These are phyloP conservation scores for Yamadazyma membranifaciens DNA, from an alignment of 1,139 yeast genomes.

Conservation along the genomic window DNA sequence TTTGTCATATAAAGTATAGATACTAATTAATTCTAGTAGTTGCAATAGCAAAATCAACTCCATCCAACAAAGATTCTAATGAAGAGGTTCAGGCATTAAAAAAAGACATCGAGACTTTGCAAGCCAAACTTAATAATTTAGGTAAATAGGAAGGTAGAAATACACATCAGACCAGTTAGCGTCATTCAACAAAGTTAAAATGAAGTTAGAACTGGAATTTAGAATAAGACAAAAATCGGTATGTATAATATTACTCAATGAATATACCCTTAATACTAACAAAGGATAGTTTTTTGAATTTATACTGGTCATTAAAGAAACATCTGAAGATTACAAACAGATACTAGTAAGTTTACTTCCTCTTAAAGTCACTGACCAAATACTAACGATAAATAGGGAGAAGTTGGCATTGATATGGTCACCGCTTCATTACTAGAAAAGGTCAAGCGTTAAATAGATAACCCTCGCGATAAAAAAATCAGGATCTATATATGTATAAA, in stretches of 20 bases:
- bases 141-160: not conserved
- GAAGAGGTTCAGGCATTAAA: not conserved
- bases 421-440: not conserved
- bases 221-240: not conserved
- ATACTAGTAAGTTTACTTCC: not conserved
- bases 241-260: not conserved
- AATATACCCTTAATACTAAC: not conserved
- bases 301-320: not conserved
- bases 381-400: not conserved
- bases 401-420: not conserved
- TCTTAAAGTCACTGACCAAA: not conserved
- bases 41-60: not conserved
- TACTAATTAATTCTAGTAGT: not conserved
- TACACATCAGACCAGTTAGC: not conserved
- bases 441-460: not conserved
- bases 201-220: not conserved
- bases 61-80: not conserved
- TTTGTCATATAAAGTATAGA: not conserved
- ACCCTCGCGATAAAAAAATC: not conserved
- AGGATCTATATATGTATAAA: not conserved
- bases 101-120: not conserved
- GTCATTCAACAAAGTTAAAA: not conserved
- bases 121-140: not conserved
- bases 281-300: not conserved
- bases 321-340: not conserved